Conservation (phyloP, 2,329 filamentous ascomycete genomes). For the Penicillium sp. region DNA sequence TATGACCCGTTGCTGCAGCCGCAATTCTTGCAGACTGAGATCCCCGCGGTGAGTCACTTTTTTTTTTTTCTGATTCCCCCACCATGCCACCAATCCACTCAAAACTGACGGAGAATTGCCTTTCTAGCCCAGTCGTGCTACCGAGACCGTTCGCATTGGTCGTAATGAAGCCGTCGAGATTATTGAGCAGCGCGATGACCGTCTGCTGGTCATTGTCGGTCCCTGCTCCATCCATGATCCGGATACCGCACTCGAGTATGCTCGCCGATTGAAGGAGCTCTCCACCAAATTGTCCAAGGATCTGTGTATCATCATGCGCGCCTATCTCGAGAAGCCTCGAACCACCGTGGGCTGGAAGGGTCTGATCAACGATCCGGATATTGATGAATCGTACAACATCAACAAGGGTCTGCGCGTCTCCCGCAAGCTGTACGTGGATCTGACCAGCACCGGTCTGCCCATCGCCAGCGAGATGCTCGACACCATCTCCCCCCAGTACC, state of each 20-base stretch:
- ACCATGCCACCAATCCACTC: slow-evolving; percentile 62
- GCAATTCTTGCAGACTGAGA: slow-evolving; percentile 76
- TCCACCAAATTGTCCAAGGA: slow-evolving; percentile 75
- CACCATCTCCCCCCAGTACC: slow-evolving; percentile 96
- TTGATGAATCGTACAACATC: slow-evolving; percentile 95
- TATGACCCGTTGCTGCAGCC: slow-evolving; percentile 92
- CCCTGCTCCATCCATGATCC: slow-evolving; percentile 98
- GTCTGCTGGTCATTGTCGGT: slow-evolving; percentile 87
- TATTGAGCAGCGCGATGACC: slow-evolving; percentile 69
- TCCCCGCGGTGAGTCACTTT: slow-evolving; percentile 60
- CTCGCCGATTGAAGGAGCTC: slow-evolving; percentile 66
- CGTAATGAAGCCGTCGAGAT: slow-evolving; percentile 60
- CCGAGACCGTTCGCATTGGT: slow-evolving; percentile 41
- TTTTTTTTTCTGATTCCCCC: slow-evolving; percentile 59
- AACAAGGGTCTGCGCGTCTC: slow-evolving; percentile 94
- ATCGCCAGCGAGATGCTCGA: slow-evolving; percentile 98
- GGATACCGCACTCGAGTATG: slow-evolving; percentile 80
- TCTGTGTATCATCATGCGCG: slow-evolving; percentile 91
- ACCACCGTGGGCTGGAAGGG: slow-evolving; percentile 99
- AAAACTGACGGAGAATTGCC: slow-evolving; percentile 12
- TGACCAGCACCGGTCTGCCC: slow-evolving; percentile 81
- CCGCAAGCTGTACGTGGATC: slow-evolving; percentile 86
- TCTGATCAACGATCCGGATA: slow-evolving; percentile 97
- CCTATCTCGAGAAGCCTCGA: slow-evolving; percentile 97
- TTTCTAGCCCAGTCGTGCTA: slow-evolving; percentile 36